These are phyloP conservation scores for Phytophthora hybrid DNA, from an alignment of 352 stramenopile species.

Conservation along the genomic window DNA sequence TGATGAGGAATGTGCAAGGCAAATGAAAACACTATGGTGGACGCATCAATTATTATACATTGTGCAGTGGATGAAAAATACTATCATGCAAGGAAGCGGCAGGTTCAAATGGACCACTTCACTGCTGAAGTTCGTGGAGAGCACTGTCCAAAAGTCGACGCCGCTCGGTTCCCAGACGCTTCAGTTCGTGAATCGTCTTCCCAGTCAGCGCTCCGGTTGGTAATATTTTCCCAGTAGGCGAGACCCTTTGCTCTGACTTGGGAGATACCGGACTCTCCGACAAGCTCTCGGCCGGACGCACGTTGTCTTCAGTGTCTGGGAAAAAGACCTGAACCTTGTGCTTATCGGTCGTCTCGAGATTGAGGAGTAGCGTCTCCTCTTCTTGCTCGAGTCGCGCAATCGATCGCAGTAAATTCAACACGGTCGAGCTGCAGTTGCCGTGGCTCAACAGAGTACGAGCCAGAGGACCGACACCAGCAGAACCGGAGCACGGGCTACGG, in stretches of 20 bases:
- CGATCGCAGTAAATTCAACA: constrained; percentile 35
- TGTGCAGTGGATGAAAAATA: constrained; percentile 16
- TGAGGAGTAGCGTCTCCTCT: constrained; percentile 24
- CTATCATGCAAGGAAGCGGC: neutral
- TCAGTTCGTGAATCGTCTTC: constrained; percentile 31
- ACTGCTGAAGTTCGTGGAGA: constrained; percentile 37
- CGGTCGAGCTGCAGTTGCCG: constrained; percentile 22
- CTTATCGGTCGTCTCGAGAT: constrained; percentile 19
- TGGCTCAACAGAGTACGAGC: constrained; percentile 9
- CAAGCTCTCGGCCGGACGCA: constrained; percentile 27
- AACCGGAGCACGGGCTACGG: constrained; percentile 6
- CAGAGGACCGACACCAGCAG: constrained; percentile 10
- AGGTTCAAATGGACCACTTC: neutral
- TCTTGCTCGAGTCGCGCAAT: constrained; percentile 36
- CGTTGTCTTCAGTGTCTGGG: constrained; percentile 1
- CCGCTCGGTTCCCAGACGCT: constrained; percentile 28
- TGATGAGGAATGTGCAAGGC: neutral
- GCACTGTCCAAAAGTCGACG: constrained; percentile 34
- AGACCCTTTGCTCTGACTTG: constrained; percentile 1
- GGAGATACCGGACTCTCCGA: constrained; percentile 4
- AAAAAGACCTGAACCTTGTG: constrained; percentile 11
- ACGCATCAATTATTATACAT: constrained; percentile 17
- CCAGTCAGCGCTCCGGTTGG: constrained; percentile 6
- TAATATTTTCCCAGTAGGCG: constrained; percentile 1
- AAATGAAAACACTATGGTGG: neutral